These are phyloP conservation scores for Omphalotus guepiniiformis DNA, from an alignment of 768 basidiomycete species.

Conservation along the genomic window DNA sequence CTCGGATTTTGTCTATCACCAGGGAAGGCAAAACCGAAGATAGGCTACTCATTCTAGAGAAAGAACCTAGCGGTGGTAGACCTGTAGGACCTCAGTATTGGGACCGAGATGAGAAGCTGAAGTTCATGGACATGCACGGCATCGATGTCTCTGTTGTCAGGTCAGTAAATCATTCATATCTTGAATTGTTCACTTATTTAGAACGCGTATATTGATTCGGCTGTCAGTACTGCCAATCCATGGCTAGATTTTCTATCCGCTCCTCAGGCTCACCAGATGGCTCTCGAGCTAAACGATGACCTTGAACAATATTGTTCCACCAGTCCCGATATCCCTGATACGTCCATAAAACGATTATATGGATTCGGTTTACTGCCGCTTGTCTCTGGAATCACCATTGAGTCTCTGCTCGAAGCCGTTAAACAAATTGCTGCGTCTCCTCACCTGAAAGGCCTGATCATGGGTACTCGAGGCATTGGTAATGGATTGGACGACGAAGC, in stretches of 20 bases:
- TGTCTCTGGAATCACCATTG: conserved; percentile 56
- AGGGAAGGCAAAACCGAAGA: conserved; percentile 50
- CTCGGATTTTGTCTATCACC: conserved; percentile 55
- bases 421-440: conserved; percentile 60
- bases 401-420: conserved; percentile 58
- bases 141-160: conserved; percentile 80
- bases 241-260: conserved; percentile 87
- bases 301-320: conserved; percentile 77
- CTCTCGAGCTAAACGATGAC: conserved; percentile 69
- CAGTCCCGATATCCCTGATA: conserved; percentile 39
- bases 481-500: conserved; percentile 75
- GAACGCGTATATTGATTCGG: neutral
- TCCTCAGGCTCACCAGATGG: conserved; percentile 57
- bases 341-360: conserved; percentile 61
- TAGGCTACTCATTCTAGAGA: conserved; percentile 70
- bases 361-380: conserved; percentile 85
- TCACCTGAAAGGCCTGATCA: conserved; percentile 72
- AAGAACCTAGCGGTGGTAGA: conserved; percentile 75
- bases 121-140: conserved; percentile 80
- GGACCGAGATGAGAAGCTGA: conserved; percentile 72
- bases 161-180: conserved; percentile 28
- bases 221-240: conserved; percentile 76
- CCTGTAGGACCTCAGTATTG: conserved; percentile 85
- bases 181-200: neutral
- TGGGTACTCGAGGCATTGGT: conserved; percentile 78